These are phyloP conservation scores for Agastache rugosa DNA, from an alignment of 257 asterid species.

Conservation along the genomic window DNA sequence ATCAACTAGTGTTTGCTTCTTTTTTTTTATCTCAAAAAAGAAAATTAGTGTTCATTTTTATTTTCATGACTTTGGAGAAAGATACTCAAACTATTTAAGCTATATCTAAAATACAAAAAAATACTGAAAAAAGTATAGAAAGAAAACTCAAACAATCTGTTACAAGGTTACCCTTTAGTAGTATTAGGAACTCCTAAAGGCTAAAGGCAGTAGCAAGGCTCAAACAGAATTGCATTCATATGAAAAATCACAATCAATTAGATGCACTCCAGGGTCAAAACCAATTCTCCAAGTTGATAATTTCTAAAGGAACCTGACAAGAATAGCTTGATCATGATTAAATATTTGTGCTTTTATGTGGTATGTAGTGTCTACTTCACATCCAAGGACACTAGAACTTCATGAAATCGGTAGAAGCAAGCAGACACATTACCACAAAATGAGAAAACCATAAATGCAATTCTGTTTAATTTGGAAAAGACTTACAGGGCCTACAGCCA, in stretches of 20 bases:
- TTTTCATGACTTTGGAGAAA: background rate
- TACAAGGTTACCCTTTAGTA: slow-evolving; percentile 6
- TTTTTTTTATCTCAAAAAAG: no score
- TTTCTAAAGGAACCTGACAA: background rate
- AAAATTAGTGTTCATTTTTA: slow-evolving; percentile 3
- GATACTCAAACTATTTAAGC: background rate
- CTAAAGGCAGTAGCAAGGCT: background rate
- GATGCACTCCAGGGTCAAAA: background rate
- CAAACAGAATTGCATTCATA: background rate
- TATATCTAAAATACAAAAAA: background rate
- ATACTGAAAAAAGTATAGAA: background rate
- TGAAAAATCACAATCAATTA: background rate
- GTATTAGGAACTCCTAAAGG: background rate
- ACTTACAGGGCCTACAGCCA: slow-evolving; percentile 67
- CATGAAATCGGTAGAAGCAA: background rate
- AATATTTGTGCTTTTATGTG: background rate
- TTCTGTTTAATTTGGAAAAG: slow-evolving; percentile 23
- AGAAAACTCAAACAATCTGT: background rate
- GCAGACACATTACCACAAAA: slow-evolving; percentile 14
- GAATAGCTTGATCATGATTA: slow-evolving; percentile 13
- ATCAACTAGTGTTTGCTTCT: slow-evolving; percentile 7
- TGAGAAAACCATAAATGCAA: slow-evolving; percentile 10
- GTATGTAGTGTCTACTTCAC: slow-evolving; percentile 15
- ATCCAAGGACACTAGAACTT: slow-evolving; percentile 23
- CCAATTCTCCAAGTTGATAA: background rate